Evolutionary conservation across 2,329 filamentous ascomycete species (phyloP), one percentile per base, ranked within the genome.

Genomic region (Colletotrichum lindemuthianum): DNA sequence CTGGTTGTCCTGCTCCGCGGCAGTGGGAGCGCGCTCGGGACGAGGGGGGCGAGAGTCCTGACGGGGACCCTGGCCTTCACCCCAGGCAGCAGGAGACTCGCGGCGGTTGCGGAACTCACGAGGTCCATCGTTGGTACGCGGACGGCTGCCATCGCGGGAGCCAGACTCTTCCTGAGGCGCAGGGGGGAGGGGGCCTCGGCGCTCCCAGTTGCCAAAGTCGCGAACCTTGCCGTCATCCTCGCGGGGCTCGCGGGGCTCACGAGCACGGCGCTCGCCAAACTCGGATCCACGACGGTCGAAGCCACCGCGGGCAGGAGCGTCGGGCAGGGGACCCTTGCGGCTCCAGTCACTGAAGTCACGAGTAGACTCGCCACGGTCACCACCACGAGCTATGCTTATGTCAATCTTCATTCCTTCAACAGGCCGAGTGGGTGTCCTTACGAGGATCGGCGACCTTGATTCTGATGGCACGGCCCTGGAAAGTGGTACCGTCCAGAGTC

Each of bases 371-470:
- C 86, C 77, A 58, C 80, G 78, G 59, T 86, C 87, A 73, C 93
- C 88, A 59, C 96, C 93, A 83, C 97, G 97, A 76, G 94, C 94
- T 97, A 72, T 56, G 70, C 13, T 48, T 11, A 34, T 65, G 76
- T 87, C 69, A 85, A 77, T 63, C 43, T 11, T 32, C 12, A 5
- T 45, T 2, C 43, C 6, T 11, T 7, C 6, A 11, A 7, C 2
- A 11, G 24, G 16, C 15, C n/a, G 33, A 16, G 37, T 72, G 51
- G 50, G 87, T n/a, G 37, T 59, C 40, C 93, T 80, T 90, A 99
- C 96, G 95, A 78, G 96, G 96, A 82, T 99, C 96, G 55, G 96
- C 96, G 75, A 99, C 90, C 83, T 94, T 97, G 76, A 98, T 90
- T 76, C 93, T 90, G 77, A 99, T 93, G 75, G 90, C 91, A 71